Evolutionary conservation across 495 filamentous ascomycete species (phyloP), one percentile per base, ranked within the genome.

Genomic region (Xylaria curta): DNA sequence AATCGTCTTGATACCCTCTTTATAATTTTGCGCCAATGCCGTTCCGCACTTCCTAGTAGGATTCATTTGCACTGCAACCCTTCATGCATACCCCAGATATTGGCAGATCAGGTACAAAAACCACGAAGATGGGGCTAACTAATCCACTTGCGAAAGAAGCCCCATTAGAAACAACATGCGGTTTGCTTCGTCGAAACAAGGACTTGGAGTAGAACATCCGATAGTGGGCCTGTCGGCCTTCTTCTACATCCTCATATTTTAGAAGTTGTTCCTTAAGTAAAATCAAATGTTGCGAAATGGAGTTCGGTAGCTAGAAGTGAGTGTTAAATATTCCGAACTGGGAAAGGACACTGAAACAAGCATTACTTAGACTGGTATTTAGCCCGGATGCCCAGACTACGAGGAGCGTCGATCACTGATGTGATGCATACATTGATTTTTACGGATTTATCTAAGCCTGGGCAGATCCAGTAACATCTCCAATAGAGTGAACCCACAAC

Each of bases 21-120:
- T 13, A 7, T 40, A 38, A 58, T 68, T 59, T 68, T 59, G 51
- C 66, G 38, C 66, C 66, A 68, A 68, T 68, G 36, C 49, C 21
- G 38, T 44, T 21, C 31, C 49, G 36, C 17, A 31, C 4, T 19
- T 24, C 38, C 33, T 54, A 8, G 28, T 68, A 31, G 24, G n/a
- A 59, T 42, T 47, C 42, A 3, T n/a, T 46, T 15, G 60, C 38
- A 21, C 31, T 67, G 65, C 15, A 56, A 67, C 65, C 65, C 65
- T 42, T 36, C 65, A 10, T 54, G 65, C 65, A 67, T 67, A 56
- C 46, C 46, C 46, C 65, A 56, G 65, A 12, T 36, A 53, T 51
- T 67, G 46, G 64, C 46, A 44, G 63, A 51, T 38, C 47, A 67
- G 46, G 63, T 24, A 54, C 19, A 31, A 31, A 31, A 38, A 42